Percentiles rank a stretch among this genome's conserved stretches.
These are phyloP conservation scores for Lepiota venenata DNA, from an alignment of 768 basidiomycete genomes.

Conservation along the genomic window DNA sequence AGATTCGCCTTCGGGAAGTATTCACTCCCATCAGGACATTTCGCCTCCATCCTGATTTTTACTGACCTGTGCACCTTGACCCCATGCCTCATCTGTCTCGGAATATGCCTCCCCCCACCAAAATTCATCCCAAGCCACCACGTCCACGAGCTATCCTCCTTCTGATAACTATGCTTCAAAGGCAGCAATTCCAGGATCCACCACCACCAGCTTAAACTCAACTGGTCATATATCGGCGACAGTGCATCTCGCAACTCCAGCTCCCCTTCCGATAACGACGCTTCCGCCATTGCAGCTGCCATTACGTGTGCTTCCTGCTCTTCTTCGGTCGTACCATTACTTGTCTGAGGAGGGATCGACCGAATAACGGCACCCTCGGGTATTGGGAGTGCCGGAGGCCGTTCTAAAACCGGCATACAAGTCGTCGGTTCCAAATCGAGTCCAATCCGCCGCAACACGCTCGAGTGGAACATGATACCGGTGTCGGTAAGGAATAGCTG, in stretches of 20 bases:
- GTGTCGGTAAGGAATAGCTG: slow-evolving; percentile 54
- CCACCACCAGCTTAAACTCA: slow-evolving; percentile 46
- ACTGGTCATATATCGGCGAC: slow-evolving; percentile 57
- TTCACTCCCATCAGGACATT: slow-evolving; percentile 27
- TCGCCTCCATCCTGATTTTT: slow-evolving; percentile 51
- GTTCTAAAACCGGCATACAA: slow-evolving; percentile 33
- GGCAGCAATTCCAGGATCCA: slow-evolving; percentile 68
- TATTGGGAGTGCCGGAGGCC: slow-evolving; percentile 26
- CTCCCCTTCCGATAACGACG: slow-evolving; percentile 58
- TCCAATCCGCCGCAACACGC: slow-evolving; percentile 38
- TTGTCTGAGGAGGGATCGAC: slow-evolving; percentile 14
- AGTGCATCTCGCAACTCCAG: slow-evolving; percentile 62
- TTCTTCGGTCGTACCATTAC: slow-evolving; percentile 32
- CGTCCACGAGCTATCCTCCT: slow-evolving; percentile 26
- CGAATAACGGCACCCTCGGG: slow-evolving; percentile 17
- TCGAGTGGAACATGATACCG: slow-evolving; percentile 56
- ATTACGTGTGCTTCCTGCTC: slow-evolving; percentile 36
- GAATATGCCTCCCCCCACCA: slow-evolving; percentile 37
- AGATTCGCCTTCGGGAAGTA: slow-evolving; percentile 38
- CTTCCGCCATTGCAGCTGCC: background rate
- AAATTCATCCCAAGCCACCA: slow-evolving; percentile 27
- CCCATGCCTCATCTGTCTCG: slow-evolving; percentile 32
- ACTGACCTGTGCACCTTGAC: slow-evolving; percentile 49
- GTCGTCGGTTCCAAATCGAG: slow-evolving; percentile 29
- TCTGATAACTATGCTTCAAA: slow-evolving; percentile 34